Conservation (phyloP, 2,329 filamentous ascomycete genomes). For the Emericellopsis cladophorae region DNA sequence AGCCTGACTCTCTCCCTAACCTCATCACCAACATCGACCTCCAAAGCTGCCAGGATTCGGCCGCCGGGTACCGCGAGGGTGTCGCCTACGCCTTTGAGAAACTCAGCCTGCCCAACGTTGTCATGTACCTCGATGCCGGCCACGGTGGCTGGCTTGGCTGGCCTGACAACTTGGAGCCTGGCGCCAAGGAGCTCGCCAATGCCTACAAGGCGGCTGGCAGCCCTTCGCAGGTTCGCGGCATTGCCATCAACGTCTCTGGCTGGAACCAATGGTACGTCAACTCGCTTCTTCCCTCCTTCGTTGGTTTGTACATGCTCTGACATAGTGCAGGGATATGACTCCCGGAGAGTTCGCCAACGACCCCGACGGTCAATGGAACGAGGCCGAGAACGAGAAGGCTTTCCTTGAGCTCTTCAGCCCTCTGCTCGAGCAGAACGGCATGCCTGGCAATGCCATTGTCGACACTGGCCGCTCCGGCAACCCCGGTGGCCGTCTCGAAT, state of each 20-base stretch:
- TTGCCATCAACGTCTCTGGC: slow-evolving; percentile 25
- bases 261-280: slow-evolving; percentile 22
- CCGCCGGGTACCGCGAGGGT: slow-evolving; percentile 28
- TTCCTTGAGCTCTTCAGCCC: slow-evolving; percentile 27
- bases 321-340: slow-evolving; percentile 9
- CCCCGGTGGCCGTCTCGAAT: slow-evolving; percentile 26
- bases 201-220: slow-evolving; percentile 22
- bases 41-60: slow-evolving; percentile 38
- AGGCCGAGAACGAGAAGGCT: slow-evolving; percentile 26
- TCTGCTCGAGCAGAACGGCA: slow-evolving; percentile 21
- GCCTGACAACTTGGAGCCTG: slow-evolving; percentile 40
- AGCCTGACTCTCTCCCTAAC: slow-evolving; percentile 51
- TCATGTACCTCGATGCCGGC: slow-evolving; percentile 51
- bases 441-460: slow-evolving; percentile 28
- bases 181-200: slow-evolving; percentile 24
- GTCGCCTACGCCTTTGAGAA: slow-evolving; percentile 38
- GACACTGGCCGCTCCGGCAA: slow-evolving; percentile 27
- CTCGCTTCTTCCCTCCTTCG: too few species aligned
- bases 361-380: slow-evolving; percentile 25
- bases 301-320: slow-evolving; percentile 1
- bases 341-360: slow-evolving; percentile 27
- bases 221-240: slow-evolving; percentile 23
- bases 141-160: slow-evolving; percentile 55
- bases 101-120: slow-evolving; percentile 47
- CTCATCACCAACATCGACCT: slow-evolving; percentile 47